Evolutionary conservation across 345 rosid species (phyloP).

Genomic region (Sisymbrium altissimum): DNA sequence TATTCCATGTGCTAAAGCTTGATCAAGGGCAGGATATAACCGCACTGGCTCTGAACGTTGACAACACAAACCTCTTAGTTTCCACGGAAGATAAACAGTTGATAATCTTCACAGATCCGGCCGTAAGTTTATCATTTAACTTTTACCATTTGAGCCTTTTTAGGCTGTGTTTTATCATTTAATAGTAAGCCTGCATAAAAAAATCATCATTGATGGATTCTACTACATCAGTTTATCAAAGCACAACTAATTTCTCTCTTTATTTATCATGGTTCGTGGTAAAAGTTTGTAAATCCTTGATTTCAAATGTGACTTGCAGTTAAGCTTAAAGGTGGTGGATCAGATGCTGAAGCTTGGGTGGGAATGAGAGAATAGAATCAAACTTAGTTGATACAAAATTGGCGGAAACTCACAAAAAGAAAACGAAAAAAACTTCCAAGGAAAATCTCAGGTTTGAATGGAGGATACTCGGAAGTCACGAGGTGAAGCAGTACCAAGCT

Average conservation of each 20-base stretch:
- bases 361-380: conserved; percentile 56
- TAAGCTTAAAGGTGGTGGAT: conserved; percentile 89
- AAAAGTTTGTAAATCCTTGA: background rate
- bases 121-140: conserved; percentile 52
- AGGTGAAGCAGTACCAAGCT: background rate
- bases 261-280: conserved; percentile 4
- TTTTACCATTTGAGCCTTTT: background rate
- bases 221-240: conserved; percentile 1
- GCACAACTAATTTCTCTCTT: background rate
- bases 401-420: background rate
- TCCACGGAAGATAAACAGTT: conserved; percentile 89
- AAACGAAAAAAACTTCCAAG: background rate
- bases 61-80: conserved; percentile 86
- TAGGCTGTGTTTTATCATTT: background rate
- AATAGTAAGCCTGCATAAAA: background rate
- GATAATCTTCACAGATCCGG: conserved; percentile 90
- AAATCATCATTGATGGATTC: background rate
- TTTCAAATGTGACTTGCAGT: conserved; percentile 43
- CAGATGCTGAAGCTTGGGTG: conserved; percentile 98
- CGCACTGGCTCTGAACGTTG: conserved; percentile 70
- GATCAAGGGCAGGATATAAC: conserved; percentile 77
- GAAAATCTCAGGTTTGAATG: background rate
- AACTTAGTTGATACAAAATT: background rate
- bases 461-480: background rate
- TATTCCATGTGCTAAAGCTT: conserved; percentile 68